These are phyloP conservation scores for Emiliania huxleyi DNA, from an alignment of 78 protist genomes.

Conservation along the genomic window DNA sequence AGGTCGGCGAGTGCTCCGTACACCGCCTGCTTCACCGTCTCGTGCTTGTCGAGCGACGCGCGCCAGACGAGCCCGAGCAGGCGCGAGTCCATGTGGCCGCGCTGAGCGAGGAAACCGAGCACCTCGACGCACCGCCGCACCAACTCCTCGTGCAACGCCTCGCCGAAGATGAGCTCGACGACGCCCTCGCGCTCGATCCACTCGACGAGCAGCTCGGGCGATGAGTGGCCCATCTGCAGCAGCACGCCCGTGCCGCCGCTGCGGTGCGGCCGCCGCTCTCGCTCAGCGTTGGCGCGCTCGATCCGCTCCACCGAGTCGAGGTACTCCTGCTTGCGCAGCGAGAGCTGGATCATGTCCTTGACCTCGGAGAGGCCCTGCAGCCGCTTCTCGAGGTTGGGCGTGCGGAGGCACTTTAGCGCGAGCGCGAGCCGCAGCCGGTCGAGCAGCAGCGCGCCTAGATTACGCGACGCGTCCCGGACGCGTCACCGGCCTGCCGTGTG, in stretches of 20 bases:
- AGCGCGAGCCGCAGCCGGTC: background rate
- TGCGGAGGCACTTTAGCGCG: background rate
- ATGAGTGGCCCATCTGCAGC: background rate
- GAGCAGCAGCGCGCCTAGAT: background rate
- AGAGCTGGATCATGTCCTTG: background rate
- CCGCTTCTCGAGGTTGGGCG: constrained; percentile 16
- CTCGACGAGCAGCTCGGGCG: background rate
- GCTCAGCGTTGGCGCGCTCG: background rate
- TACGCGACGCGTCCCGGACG: too few relatives aligned
- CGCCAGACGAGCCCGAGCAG: constrained; percentile 66
- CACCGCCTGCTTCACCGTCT: constrained; percentile 52
- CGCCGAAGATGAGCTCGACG: constrained; percentile 64
- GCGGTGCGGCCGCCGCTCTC: background rate
- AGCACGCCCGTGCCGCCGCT: background rate
- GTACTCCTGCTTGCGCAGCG: background rate
- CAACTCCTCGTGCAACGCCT: constrained; percentile 59
- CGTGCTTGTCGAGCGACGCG: constrained; percentile 66
- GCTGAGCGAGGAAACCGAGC: constrained; percentile 47
- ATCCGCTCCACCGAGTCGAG: background rate
- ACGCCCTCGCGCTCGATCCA: constrained; percentile 61
- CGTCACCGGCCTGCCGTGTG: background rate
- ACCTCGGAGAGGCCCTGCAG: background rate
- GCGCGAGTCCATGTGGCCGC: constrained; percentile 39
- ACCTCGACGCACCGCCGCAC: constrained; percentile 66
- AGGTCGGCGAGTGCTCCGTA: constrained; percentile 46